Evolutionary conservation across 1,139 yeast genomes (phyloP), one percentile per base, ranked within the genome.

Genomic region (Taiozyma sp.): DNA sequence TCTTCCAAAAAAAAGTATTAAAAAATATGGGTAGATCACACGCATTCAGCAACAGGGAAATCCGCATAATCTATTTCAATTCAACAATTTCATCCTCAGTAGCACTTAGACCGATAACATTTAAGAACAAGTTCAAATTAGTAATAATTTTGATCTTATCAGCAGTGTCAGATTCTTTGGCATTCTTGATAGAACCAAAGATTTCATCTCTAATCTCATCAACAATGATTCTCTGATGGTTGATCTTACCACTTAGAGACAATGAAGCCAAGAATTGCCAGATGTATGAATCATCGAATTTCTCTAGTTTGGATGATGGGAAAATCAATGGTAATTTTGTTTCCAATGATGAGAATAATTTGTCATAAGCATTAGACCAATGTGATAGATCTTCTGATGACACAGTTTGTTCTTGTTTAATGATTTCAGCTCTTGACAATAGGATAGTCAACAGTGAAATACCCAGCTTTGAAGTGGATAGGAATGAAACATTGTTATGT

Each of bases 261-360:
- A 93, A 78, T 14, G 97, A 87, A 39, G 99, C 99, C 70, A 93
- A 79, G 65, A 93, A 92, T 72, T 93, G 98, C 99, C 99, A 93
- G 47, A 91, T 92, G 64, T 92, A 91, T 0, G 96, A 81, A 57
- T 86, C 92, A 65, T 89, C 96, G 54, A 80, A 76, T 49, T 70
- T 73, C 29, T 30, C 10, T 72, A 44, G n/a, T 48, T 54, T 71
- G n/a, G 70, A 73, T 47, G 93, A 91, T 49, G 98, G 97, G 85
- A 93, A 92, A 50, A 92, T 81, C 29, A 83, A 75, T 3, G 86
- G 76, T 52, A 93, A 77, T 67, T 90, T 83, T 24, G 92, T 89
- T 68, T 90, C 96, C 57, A 92, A 74, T 6, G 86, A 75, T 29
- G 87, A 81, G 71, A 93, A 93, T 57, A 93, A 74, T 60, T 82